Conservation (phyloP, 371 early-diverging fungal species). For the Actinomortierella wolfii region DNA sequence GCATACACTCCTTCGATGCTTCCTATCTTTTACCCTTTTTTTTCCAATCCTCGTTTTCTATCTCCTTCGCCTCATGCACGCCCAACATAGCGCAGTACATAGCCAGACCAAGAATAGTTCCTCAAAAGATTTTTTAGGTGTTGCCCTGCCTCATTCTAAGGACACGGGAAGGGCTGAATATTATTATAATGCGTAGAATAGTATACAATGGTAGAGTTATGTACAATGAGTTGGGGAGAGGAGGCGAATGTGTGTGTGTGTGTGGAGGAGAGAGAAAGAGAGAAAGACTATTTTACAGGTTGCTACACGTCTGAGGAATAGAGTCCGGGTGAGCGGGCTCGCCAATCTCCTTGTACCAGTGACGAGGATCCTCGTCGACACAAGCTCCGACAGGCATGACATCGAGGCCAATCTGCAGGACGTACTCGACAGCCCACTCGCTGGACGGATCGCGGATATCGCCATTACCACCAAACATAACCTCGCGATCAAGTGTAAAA, state of each 20-base stretch:
- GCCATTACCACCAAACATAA: conserved; percentile 19
- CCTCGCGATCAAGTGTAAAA: conserved; percentile 17
- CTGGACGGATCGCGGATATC: conserved; percentile 31
- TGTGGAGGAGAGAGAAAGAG: neutral
- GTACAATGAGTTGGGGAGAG: no score
- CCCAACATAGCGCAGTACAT: no score
- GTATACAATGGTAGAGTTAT: no score
- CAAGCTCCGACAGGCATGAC: conserved; percentile 29
- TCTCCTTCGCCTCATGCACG: no score
- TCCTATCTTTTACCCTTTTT: no score
- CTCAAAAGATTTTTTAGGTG: no score
- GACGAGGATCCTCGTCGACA: conserved; percentile 30
- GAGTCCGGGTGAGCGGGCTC: conserved; percentile 8
- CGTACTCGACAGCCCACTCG: conserved; percentile 37
- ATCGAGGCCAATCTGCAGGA: conserved; percentile 28
- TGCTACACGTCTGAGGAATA: conserved; percentile 11
- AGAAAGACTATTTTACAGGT: neutral
- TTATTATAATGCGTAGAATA: no score
- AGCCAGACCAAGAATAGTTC: no score
- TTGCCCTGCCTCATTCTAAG: no score
- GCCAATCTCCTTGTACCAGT: conserved; percentile 38
- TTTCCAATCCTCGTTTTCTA: no score
- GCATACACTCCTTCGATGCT: no score
- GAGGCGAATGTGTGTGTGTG: neutral
- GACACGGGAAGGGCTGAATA: no score